Evolutionary conservation across 2,329 filamentous ascomycete species (phyloP), one percentile per base, ranked within the genome.

Genomic region (Aschersonia sp.): DNA sequence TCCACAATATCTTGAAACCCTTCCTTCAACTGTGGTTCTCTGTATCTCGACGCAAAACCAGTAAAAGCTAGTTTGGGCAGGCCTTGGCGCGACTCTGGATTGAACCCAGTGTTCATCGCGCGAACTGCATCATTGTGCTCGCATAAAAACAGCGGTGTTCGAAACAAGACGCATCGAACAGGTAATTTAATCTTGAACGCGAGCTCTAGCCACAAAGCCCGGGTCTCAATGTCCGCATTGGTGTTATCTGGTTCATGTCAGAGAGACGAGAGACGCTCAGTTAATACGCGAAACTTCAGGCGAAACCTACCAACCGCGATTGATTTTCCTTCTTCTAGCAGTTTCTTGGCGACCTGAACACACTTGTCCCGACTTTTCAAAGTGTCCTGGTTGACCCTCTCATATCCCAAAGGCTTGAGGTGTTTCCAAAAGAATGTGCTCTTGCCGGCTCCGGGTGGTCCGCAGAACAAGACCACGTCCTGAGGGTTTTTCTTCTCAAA

Each of bases 91-190:
- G 78, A 76, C 63, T 97, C 91, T 1, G 89, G 91, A 59, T 97
- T 97, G 66, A 89, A 73, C 71, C 82, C 52, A 46, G 64, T 61
- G 56, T 81, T 82, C 58, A 89, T 69, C 2, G 88, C 79, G 51
- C 92, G 78, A 45, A 94, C 85, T 1, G 77, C 78, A 59, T 94
- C 85, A 60, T 98, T 98, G 67, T 98, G 92, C 61, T 89, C 80
- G 55, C 77, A 81, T 6, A 95, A 61, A 43, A 76, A 73, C 30
- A 80, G 64, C 1, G 81, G 72, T 9, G 88, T 84, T 46, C 82
- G 84, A 68, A 98, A 92, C 64, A 85, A 84, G 7, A 97, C 72
- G 59, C 91, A 94, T 44, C 91, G 84, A 55, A 95, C 84, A 2
- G 85, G 83, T 2, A 94, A 72, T 4, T 77, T 70, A 57, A 79